These are phyloP conservation scores for Cyberlindnera petersonii DNA, from an alignment of 805 yeast genomes.

Conservation along the genomic window DNA sequence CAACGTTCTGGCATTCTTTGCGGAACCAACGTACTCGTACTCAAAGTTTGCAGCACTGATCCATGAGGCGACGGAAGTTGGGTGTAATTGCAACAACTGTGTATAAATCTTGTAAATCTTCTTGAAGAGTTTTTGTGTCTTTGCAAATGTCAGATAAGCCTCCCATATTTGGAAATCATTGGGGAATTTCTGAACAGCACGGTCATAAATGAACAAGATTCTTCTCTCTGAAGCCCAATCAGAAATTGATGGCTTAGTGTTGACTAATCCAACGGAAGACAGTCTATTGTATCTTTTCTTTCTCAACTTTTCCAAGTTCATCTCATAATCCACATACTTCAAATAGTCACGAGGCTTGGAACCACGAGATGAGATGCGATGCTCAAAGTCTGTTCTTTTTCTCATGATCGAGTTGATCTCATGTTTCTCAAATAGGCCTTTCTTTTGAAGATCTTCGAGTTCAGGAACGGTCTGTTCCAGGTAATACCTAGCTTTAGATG, in stretches of 20 bases:
- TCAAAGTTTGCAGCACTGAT: constrained; percentile 92
- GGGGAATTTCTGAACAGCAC: constrained; percentile 80
- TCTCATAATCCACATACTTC: constrained; percentile 76
- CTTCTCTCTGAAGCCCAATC: constrained; percentile 87
- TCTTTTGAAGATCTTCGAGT: constrained; percentile 77
- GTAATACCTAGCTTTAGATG: constrained; percentile 47
- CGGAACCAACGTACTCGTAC: constrained; percentile 81
- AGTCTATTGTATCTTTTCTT: constrained; percentile 65
- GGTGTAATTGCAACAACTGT: constrained; percentile 77
- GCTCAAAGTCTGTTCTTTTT: constrained; percentile 93
- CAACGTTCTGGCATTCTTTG: constrained; percentile 81
- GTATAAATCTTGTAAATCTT: constrained; percentile 75
- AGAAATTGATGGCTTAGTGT: constrained; percentile 59
- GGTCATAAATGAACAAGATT: constrained; percentile 73
- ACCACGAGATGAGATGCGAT: constrained; percentile 80
- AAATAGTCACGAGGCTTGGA: constrained; percentile 73
- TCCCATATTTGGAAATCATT: constrained; percentile 77
- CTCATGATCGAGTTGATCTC: constrained; percentile 86
- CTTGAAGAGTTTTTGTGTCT: constrained; percentile 62
- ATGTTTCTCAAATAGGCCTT: constrained; percentile 75
- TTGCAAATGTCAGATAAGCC: constrained; percentile 64
- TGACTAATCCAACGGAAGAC: constrained; percentile 49
- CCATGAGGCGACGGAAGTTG: constrained; percentile 90
- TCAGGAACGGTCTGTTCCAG: constrained; percentile 82
- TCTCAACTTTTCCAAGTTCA: constrained; percentile 72